Conservation (phyloP, 495 filamentous ascomycete genomes). For the Neurospora tetraspora region DNA sequence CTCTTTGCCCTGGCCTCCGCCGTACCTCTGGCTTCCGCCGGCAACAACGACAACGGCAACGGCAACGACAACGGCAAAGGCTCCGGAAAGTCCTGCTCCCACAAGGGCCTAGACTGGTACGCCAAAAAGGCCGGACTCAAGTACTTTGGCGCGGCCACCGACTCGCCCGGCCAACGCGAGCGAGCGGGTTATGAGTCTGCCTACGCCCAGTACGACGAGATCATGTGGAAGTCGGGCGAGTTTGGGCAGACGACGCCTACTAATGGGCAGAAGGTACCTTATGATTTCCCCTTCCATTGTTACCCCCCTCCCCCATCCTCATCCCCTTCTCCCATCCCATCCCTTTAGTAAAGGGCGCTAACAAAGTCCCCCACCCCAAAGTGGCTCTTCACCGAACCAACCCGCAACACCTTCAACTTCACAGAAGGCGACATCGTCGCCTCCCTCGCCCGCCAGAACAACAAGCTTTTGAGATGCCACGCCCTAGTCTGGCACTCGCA, state of each 20-base stretch:
- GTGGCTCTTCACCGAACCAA: constrained; percentile 41
- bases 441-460: constrained; percentile 31
- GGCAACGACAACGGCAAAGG: constrained; percentile 1
- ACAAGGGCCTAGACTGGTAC: constrained; percentile 18
- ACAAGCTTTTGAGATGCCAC: constrained; percentile 44
- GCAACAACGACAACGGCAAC: not conserved
- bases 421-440: constrained; percentile 38
- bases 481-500: constrained; percentile 51
- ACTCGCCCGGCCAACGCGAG: constrained; percentile 29
- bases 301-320: not conserved
- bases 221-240: constrained; percentile 29
- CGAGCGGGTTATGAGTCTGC: constrained; percentile 20
- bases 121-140: constrained; percentile 31
- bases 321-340: not conserved
- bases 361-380: not conserved
- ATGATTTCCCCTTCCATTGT: not conserved
- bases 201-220: constrained; percentile 21
- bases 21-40: constrained; percentile 4
- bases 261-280: constrained; percentile 42
- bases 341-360: not conserved
- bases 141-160: constrained; percentile 43
- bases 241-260: constrained; percentile 45
- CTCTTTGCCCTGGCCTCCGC: constrained; percentile 8
- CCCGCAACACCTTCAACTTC: constrained; percentile 35
- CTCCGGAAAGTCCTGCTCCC: not conserved